Base-by-base conservation (phyloP, 805 yeast species). In the Wickerhamomyces tratensis region DNA sequence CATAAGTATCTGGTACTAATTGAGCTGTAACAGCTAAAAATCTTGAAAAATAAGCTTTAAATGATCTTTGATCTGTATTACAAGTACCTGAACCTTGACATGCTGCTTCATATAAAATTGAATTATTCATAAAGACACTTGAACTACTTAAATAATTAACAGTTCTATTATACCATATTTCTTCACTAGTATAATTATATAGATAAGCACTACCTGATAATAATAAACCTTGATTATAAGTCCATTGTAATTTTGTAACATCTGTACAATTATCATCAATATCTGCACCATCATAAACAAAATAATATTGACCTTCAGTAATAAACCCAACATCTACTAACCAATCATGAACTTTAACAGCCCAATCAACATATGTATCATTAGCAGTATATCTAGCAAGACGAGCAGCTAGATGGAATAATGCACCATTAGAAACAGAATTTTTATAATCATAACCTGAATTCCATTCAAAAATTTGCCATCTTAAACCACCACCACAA, bases 381-480 rank as follows among this genome's bases (percentile, higher is more conserved):
- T 87, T 86, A 10, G 67, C 65, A 3, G 93, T 82, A 63, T 79
- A 87, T 53, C 94, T 73, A 3, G 89, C 91, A 50, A 86, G 72
- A 49, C 96, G 73, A 3, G 95, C 93, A 25, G 86, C 89, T 36
- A 86, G 64, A 49, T 82, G 79, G 72, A 87, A 86, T 41, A 87
- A 62, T 50, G 85, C 77, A 4, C 94, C 94, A 59, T 86, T 86
- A n/a, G 93, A 74, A 49, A 86, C 84, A n/a, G 89, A 65, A 64
- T 87, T 87, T 61, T 86, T 86, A 64, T 86, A 86, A 59, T 82
- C 79, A 61, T 86, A 86, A 46, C 96, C 96, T 7, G 85, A 69
- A 61, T 87, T 87, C 87, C 88, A 86, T 41, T 82, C 72, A 64
- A 83, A 87, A 50, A 86, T 87, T 67, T 86, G 96, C 96, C 96